These are phyloP conservation scores for Nigrospora sphaerica DNA, from an alignment of 2,329 filamentous ascomycete genomes.

Conservation along the genomic window DNA sequence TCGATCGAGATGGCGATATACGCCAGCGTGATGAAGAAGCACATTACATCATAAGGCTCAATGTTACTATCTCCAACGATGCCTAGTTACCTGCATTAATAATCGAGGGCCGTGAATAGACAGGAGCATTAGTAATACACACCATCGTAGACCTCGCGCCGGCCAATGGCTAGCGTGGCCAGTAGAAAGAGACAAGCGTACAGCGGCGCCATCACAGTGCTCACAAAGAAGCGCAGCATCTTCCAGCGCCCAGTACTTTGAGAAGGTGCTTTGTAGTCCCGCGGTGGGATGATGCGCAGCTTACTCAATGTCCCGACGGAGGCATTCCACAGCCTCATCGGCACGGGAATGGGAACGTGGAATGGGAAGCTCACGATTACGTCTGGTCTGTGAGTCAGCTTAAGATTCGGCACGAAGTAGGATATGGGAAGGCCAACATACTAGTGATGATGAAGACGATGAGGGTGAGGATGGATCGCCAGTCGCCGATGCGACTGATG, in stretches of 20 bases:
- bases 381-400: conserved; percentile 35
- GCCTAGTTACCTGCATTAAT: conserved; percentile 30
- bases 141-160: conserved; percentile 51
- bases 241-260: conserved; percentile 30
- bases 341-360: conserved; percentile 54
- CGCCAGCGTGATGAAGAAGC: conserved; percentile 65
- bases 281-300: conserved; percentile 45
- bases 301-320: conserved; percentile 33
- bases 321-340: conserved; percentile 37
- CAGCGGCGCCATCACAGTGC: conserved; percentile 63
- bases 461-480: conserved; percentile 64
- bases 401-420: not conserved
- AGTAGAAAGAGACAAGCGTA: conserved; percentile 66
- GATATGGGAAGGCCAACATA: conserved; percentile 33
- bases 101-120: rapidly evolving
- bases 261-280: conserved; percentile 14
- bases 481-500: conserved; percentile 50
- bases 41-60: conserved; percentile 64
- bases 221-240: conserved; percentile 53
- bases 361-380: conserved; percentile 64
- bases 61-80: conserved; percentile 61
- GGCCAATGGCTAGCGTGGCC: conserved; percentile 60
- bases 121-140: not conserved
- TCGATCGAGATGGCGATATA: conserved; percentile 75
- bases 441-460: conserved; percentile 64